phyloP scores from a whole-genome alignment of 2,329 filamentous ascomycete genomes.

The Diaporthe caulivora region DNA sequence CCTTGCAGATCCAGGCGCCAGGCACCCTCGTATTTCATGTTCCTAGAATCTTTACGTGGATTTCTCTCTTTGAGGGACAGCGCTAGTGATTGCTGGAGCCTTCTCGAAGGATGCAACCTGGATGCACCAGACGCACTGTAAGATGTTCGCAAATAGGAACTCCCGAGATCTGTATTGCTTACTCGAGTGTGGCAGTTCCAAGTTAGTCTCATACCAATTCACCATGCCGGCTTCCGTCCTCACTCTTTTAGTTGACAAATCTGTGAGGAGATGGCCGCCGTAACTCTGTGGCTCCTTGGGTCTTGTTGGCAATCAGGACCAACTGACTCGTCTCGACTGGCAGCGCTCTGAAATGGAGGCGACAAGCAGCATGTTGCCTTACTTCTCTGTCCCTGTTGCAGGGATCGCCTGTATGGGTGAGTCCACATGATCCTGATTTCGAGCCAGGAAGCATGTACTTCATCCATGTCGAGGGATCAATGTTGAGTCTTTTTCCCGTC shows the following conservation, averaged over 20 bases:
- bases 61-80: neutral
- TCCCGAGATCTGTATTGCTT: neutral
- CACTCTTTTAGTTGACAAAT: neutral
- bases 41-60: neutral
- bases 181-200: neutral
- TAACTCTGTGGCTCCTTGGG: neutral
- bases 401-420: neutral
- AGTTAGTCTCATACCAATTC: too few relatives aligned
- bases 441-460: neutral
- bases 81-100: neutral
- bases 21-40: neutral
- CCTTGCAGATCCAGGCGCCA: neutral
- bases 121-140: neutral
- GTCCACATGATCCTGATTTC: neutral
- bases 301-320: neutral
- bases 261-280: neutral
- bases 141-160: neutral
- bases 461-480: neutral
- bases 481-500: too few relatives aligned
- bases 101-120: too few relatives aligned
- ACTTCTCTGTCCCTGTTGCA: neutral
- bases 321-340: constrained; percentile 6
- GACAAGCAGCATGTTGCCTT: neutral
- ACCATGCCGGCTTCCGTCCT: neutral
- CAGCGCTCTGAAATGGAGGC: neutral